These are phyloP conservation scores for Carex myosuroides DNA, from an alignment of 176 grass and related monocot genomes.

Conservation along the genomic window DNA sequence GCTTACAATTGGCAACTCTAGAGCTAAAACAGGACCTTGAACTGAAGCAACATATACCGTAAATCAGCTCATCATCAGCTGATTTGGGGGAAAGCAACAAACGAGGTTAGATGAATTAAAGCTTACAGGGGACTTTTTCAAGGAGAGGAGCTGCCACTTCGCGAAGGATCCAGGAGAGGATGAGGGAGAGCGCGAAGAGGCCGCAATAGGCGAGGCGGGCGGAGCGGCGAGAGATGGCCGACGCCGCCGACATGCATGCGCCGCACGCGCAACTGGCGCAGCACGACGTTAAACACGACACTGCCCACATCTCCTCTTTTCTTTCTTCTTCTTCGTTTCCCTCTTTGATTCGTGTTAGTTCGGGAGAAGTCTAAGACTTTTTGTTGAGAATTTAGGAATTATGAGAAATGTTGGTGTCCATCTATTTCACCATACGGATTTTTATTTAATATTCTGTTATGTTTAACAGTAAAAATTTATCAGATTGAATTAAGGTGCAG, in stretches of 20 bases:
- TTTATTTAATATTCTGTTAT: too few relatives aligned
- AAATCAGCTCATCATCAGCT: neutral
- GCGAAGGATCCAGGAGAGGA: constrained; percentile 48
- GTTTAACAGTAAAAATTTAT: too few relatives aligned
- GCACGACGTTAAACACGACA: constrained; percentile 72
- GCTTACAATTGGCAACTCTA: neutral
- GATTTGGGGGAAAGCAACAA: neutral
- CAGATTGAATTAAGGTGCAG: too few relatives aligned
- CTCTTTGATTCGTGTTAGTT: neutral
- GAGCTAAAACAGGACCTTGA: neutral
- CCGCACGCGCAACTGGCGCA: constrained; percentile 83
- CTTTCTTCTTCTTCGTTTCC: neutral
- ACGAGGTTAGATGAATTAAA: neutral
- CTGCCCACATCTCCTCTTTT: constrained; percentile 49
- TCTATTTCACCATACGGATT: too few relatives aligned
- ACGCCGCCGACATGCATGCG: constrained; percentile 68
- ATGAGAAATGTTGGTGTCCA: neutral
- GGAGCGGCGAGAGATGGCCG: constrained; percentile 64
- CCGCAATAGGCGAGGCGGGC: constrained; percentile 51
- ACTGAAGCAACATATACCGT: neutral
- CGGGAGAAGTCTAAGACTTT: neutral
- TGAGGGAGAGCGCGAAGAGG: constrained; percentile 45
- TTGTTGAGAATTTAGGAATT: neutral
- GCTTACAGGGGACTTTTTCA: constrained; percentile 39
- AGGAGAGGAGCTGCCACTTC: constrained; percentile 46